Conservation (phyloP, 129 eudicot species). For the Pittosporum tobira region DNA sequence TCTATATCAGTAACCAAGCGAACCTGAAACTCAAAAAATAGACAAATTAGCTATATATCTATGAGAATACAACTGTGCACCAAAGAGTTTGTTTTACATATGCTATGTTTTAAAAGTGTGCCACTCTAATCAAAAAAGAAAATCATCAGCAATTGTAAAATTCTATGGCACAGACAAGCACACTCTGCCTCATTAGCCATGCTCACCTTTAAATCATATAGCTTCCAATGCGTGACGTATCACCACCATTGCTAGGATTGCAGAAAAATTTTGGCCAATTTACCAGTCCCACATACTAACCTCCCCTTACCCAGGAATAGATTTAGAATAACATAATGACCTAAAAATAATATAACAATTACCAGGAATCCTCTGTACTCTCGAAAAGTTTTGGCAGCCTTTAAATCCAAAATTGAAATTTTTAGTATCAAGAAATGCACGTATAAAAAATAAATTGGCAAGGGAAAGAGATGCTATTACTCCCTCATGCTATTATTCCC, state of each 20-base stretch:
- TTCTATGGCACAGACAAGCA: conserved; percentile 88
- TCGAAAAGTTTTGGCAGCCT: conserved; percentile 55
- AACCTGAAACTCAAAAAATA: conserved; percentile 49
- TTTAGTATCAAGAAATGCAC: conserved; percentile 58
- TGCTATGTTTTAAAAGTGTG: conserved; percentile 15
- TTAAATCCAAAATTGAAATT: conserved; percentile 39
- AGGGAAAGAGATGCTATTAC: conserved; percentile 49
- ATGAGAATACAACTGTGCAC: background rate
- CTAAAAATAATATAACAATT: conserved; percentile 31
- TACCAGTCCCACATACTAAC: conserved; percentile 51
- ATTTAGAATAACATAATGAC: conserved; percentile 6
- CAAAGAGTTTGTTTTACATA: conserved; percentile 5
- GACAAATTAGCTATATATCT: background rate
- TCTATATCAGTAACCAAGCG: conserved; percentile 73
- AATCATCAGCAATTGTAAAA: conserved; percentile 25
- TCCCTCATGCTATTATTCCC: too few species aligned
- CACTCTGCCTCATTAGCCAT: too few species aligned
- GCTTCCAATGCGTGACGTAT: conserved; percentile 71
- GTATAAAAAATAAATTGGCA: conserved; percentile 31
- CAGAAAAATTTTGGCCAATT: conserved; percentile 51
- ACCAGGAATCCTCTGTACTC: conserved; percentile 68
- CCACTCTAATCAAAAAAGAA: conserved; percentile 13
- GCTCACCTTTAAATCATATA: conserved; percentile 87
- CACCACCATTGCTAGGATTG: conserved; percentile 76
- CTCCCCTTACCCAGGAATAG: conserved; percentile 88